These are phyloP conservation scores for Microglena sp. DNA, from an alignment of 139 green algal genomes.

Conservation along the genomic window DNA sequence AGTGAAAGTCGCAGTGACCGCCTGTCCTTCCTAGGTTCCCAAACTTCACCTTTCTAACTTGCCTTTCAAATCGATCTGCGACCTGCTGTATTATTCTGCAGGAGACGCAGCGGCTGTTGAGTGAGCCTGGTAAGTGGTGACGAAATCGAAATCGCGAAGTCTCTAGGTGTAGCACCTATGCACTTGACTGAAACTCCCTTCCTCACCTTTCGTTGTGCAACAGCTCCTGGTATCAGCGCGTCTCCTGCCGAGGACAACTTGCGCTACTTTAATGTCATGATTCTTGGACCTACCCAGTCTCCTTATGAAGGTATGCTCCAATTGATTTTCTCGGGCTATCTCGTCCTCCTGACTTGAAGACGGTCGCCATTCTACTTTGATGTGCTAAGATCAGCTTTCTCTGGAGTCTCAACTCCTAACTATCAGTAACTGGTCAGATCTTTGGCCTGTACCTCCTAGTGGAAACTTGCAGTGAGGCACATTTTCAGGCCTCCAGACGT, in stretches of 20 bases:
- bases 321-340: too few relatives aligned
- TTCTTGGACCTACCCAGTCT: conserved; percentile 77
- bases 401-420: too few relatives aligned
- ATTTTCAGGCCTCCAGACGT: too few relatives aligned
- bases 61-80: background rate
- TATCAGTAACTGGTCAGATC: too few relatives aligned
- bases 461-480: too few relatives aligned
- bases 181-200: background rate
- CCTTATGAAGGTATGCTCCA: conserved; percentile 93
- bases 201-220: background rate
- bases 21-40: background rate
- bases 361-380: too few relatives aligned
- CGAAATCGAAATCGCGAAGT: background rate
- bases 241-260: conserved; percentile 93
- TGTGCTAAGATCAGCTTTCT: too few relatives aligned
- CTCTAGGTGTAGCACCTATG: background rate
- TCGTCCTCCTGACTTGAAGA: too few relatives aligned
- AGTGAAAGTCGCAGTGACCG: background rate
- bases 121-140: conserved; percentile 67
- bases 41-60: background rate
- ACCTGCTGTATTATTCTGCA: conserved; percentile 20
- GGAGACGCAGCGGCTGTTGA: conserved; percentile 95
- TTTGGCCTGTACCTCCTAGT: background rate
- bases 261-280: conserved; percentile 98
- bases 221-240: conserved; percentile 91